These are phyloP conservation scores for Ganoderma lucidum DNA, from an alignment of 1,284 basidiomycete genomes.

Conservation along the genomic window DNA sequence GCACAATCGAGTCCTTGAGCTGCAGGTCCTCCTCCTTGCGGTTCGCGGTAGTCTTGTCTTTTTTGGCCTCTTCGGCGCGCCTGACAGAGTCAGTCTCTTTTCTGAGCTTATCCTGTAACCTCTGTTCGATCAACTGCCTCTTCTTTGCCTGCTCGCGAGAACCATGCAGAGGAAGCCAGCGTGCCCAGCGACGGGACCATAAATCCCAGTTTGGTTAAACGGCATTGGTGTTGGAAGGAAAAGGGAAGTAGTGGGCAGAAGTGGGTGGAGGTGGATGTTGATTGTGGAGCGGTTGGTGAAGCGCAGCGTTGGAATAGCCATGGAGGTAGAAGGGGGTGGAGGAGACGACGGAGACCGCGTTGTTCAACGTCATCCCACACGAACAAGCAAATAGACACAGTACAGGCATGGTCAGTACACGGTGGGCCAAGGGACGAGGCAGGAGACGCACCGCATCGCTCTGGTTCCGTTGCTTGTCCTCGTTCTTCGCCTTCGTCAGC, in stretches of 20 bases:
- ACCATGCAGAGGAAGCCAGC: background rate
- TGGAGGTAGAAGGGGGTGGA: background rate
- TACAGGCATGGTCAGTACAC: slow-evolving; percentile 14
- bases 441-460: slow-evolving; percentile 73
- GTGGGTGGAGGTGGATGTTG: background rate
- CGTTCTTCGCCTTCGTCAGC: slow-evolving; percentile 82
- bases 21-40: slow-evolving; percentile 82
- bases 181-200: background rate
- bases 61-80: slow-evolving; percentile 82
- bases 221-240: background rate
- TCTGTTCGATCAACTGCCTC: slow-evolving; percentile 78
- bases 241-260: too few species aligned
- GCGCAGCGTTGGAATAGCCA: background rate
- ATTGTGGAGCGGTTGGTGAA: background rate
- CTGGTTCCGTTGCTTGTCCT: slow-evolving; percentile 80
- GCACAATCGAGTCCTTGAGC: slow-evolving; percentile 78
- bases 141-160: slow-evolving; percentile 69
- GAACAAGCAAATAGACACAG: background rate
- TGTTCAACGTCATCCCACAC: slow-evolving; percentile 13
- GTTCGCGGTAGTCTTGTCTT: slow-evolving; percentile 76
- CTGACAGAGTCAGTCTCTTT: slow-evolving; percentile 86
- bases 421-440: background rate
- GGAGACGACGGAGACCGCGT: too few species aligned
- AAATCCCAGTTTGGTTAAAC: background rate
- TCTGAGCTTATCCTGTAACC: slow-evolving; percentile 80